These are phyloP conservation scores for Ramaria rubella DNA, from an alignment of 768 basidiomycete genomes.

Conservation along the genomic window DNA sequence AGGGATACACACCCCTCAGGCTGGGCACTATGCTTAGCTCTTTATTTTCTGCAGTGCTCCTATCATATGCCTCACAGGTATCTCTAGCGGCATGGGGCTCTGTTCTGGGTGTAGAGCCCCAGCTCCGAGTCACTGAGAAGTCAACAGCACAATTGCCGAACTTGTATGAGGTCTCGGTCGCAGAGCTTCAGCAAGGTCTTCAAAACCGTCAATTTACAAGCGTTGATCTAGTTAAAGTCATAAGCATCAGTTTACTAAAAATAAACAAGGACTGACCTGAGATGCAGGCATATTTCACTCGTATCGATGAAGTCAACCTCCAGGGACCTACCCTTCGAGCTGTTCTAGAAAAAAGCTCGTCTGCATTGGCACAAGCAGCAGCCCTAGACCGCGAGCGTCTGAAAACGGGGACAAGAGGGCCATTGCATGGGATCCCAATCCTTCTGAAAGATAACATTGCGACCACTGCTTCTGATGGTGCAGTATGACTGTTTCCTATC, in stretches of 20 bases:
- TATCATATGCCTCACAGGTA: too few species aligned
- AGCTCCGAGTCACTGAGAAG: too few species aligned
- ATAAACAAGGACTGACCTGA: background rate
- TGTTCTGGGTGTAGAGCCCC: too few species aligned
- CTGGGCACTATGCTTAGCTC: too few species aligned
- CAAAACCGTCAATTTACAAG: slow-evolving; percentile 46
- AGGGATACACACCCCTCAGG: too few species aligned
- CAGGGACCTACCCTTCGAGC: slow-evolving; percentile 52
- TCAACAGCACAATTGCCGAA: slow-evolving; percentile 35
- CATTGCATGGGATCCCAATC: slow-evolving; percentile 49
- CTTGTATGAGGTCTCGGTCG: slow-evolving; percentile 52
- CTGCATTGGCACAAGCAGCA: slow-evolving; percentile 47
- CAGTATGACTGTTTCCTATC: background rate
- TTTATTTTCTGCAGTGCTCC: too few species aligned
- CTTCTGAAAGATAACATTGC: slow-evolving; percentile 43
- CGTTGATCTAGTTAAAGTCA: slow-evolving; percentile 55
- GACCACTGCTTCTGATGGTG: slow-evolving; percentile 27
- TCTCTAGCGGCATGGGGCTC: too few species aligned
- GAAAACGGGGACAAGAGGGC: slow-evolving; percentile 36
- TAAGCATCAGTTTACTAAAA: background rate
- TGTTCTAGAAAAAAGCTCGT: slow-evolving; percentile 50
- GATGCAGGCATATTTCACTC: slow-evolving; percentile 52
- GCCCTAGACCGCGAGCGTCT: slow-evolving; percentile 41
- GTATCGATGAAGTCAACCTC: slow-evolving; percentile 64
- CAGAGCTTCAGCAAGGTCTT: slow-evolving; percentile 48